phyloP scores from a whole-genome alignment of 2,329 filamentous ascomycete genomes.

The Exserohilum rostratum region DNA sequence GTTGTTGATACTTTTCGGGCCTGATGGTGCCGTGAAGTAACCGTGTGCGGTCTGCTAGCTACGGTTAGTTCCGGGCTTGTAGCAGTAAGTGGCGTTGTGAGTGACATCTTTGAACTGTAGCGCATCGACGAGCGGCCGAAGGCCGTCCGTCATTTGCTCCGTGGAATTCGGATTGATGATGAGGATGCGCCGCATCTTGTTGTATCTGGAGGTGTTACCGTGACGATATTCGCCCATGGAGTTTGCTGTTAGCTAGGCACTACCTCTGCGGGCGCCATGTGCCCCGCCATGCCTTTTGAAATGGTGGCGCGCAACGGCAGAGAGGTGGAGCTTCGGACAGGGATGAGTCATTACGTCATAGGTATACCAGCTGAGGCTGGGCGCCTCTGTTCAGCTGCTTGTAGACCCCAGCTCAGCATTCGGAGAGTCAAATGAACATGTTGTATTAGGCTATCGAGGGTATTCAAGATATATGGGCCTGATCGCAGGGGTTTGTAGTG shows the following conservation, averaged over 20 bases:
- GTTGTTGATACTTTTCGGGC: slow-evolving; percentile 80
- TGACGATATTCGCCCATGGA: slow-evolving; percentile 37
- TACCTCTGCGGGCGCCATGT: slow-evolving; percentile 4
- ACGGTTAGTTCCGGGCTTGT: slow-evolving; percentile 50
- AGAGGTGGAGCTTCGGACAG: slow-evolving; percentile 17
- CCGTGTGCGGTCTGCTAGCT: slow-evolving; percentile 55
- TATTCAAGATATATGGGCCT: slow-evolving; percentile 3
- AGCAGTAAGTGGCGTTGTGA: slow-evolving; percentile 35
- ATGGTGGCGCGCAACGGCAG: slow-evolving; percentile 16
- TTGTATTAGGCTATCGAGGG: slow-evolving; percentile 20
- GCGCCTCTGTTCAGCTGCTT: not conserved
- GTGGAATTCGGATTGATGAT: slow-evolving; percentile 84
- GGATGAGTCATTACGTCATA: slow-evolving; percentile 21
- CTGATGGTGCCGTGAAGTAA: slow-evolving; percentile 70
- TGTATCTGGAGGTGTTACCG: slow-evolving; percentile 24
- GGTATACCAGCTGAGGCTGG: not conserved
- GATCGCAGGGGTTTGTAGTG: not conserved
- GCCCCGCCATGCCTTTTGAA: slow-evolving; percentile 21
- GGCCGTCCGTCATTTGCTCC: slow-evolving; percentile 70
- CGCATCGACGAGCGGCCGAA: slow-evolving; percentile 59
- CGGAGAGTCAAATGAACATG: not conserved
- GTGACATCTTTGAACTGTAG: slow-evolving; percentile 54
- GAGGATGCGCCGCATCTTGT: slow-evolving; percentile 60
- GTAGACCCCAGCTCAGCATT: not conserved
- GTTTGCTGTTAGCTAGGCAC: not conserved